Conservation (phyloP, 2,329 filamentous ascomycete species). For the Fusarium coicis region DNA sequence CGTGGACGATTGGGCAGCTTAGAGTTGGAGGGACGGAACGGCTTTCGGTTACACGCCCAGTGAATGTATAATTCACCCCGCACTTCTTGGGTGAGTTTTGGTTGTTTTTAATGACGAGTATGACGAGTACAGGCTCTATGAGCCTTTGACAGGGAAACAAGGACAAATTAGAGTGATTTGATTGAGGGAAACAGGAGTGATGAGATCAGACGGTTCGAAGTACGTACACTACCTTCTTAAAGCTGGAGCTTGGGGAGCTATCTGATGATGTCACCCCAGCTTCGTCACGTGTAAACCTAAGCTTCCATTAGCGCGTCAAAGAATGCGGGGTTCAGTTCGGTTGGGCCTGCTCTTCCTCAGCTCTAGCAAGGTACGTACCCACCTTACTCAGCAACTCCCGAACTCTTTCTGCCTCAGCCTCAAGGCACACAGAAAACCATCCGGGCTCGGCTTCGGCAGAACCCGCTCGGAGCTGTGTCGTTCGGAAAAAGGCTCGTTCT, state of each 20-base stretch:
- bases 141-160: constrained; percentile 8
- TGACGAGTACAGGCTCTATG: constrained; percentile 21
- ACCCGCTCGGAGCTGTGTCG: constrained; percentile 48
- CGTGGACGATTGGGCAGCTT: constrained; percentile 34
- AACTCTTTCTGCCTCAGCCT: constrained; percentile 19
- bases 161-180: constrained; percentile 40
- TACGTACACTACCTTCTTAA: constrained; percentile 46
- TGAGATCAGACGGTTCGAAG: constrained; percentile 23
- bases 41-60: constrained; percentile 41
- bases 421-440: constrained; percentile 43
- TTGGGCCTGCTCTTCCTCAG: constrained; percentile 29
- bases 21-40: constrained; percentile 46
- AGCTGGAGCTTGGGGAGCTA: constrained; percentile 44
- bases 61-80: constrained; percentile 42
- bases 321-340: constrained; percentile 45
- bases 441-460: constrained; percentile 50
- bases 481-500: constrained; percentile 56
- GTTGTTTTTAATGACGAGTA: constrained; percentile 8
- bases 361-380: constrained; percentile 22
- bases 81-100: constrained; percentile 37
- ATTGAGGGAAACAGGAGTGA: constrained; percentile 19
- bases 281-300: constrained; percentile 38
- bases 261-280: constrained; percentile 43
- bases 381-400: constrained; percentile 12
- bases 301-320: constrained; percentile 32